Evolutionary conservation across 345 rosid species (phyloP).

Genomic region (Populus davidiana): DNA sequence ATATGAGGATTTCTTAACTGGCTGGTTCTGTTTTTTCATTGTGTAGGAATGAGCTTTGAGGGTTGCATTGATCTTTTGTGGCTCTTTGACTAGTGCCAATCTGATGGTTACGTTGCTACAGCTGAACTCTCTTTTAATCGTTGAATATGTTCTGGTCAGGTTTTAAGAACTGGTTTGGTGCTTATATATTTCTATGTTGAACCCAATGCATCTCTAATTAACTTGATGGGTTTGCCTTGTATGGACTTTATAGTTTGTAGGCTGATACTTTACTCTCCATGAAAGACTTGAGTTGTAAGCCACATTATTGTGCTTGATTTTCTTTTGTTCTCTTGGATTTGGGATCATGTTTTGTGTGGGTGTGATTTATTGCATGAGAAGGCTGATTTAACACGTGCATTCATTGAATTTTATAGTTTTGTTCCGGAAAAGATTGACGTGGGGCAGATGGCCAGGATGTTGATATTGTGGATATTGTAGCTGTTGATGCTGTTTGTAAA

Average conservation of each 20-base stretch:
- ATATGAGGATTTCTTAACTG: conserved; percentile 11
- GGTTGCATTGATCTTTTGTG: conserved; percentile 6
- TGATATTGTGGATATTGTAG: conserved; percentile 47
- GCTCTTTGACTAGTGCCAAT: conserved; percentile 21
- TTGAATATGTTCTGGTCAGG: conserved; percentile 29
- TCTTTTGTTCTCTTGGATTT: background rate
- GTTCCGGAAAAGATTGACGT: conserved; percentile 53
- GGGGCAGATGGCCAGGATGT: conserved; percentile 56
- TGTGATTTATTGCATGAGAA: conserved; percentile 7
- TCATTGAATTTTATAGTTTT: conserved; percentile 60
- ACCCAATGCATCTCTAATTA: conserved; percentile 17
- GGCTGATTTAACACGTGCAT: conserved; percentile 37
- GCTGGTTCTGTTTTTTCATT: conserved; percentile 9
- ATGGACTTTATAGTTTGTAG: conserved; percentile 17
- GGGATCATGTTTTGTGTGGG: background rate
- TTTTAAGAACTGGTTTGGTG: conserved; percentile 27
- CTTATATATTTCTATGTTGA: conserved; percentile 30
- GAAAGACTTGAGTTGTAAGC: conserved; percentile 15
- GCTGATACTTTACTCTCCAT: conserved; percentile 5
- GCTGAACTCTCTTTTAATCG: conserved; percentile 14
- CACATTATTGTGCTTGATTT: background rate
- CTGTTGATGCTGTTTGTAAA: conserved; percentile 72
- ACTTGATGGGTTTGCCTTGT: conserved; percentile 14
- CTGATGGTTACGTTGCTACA: conserved; percentile 26
- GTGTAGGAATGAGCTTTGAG: conserved; percentile 52